phyloP scores from a whole-genome alignment of 345 rosid genomes.

The Trapa incisa region DNA sequence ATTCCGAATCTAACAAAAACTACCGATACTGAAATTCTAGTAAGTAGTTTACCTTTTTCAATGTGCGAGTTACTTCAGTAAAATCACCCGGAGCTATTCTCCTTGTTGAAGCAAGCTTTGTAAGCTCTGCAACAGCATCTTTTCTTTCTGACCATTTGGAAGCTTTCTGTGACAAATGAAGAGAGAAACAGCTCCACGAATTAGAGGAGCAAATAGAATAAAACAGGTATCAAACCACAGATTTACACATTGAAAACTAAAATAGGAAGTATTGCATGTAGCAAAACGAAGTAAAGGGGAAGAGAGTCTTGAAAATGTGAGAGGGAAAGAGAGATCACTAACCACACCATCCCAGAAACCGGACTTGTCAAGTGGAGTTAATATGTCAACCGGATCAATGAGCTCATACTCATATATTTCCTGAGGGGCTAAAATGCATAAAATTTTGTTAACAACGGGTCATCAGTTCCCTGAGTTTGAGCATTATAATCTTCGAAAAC shows the following conservation, averaged over 20 bases:
- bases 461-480: not conserved
- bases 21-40: not conserved
- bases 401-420: constrained; percentile 97
- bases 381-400: constrained; percentile 89
- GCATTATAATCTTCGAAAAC: not conserved
- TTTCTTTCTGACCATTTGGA: constrained; percentile 97
- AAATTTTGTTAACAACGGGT: not conserved
- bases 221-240: not conserved
- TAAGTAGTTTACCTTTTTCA: constrained; percentile 58
- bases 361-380: constrained; percentile 90
- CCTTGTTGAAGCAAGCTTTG: constrained; percentile 86
- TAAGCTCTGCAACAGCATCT: constrained; percentile 90
- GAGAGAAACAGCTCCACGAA: not conserved
- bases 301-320: not conserved
- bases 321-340: constrained; percentile 23
- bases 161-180: constrained; percentile 57
- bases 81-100: constrained; percentile 94
- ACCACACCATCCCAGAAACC: constrained; percentile 99
- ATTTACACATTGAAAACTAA: not conserved
- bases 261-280: not conserved
- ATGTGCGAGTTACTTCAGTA: constrained; percentile 73
- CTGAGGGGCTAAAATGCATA: constrained; percentile 35
- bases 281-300: not conserved
- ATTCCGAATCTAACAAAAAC: not conserved
- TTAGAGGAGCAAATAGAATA: not conserved